These are phyloP conservation scores for Nothomitra cinnamomea DNA, from an alignment of 2,329 filamentous ascomycete genomes.

Conservation along the genomic window DNA sequence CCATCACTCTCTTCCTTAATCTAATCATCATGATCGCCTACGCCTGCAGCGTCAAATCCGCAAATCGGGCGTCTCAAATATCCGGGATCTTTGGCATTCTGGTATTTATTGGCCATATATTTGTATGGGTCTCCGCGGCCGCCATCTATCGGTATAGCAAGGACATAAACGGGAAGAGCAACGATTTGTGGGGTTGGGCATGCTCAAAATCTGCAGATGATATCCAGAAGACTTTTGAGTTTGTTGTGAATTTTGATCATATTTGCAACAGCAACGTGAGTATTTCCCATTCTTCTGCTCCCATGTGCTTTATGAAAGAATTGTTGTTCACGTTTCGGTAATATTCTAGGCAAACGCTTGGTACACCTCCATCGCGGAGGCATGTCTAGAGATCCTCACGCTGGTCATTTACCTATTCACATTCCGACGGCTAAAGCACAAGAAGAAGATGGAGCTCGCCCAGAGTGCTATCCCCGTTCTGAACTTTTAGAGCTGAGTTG, in stretches of 20 bases:
- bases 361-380: background rate
- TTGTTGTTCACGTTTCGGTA: background rate
- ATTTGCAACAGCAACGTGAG: slow-evolving; percentile 23
- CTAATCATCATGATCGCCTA: slow-evolving; percentile 20
- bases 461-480: background rate
- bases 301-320: background rate
- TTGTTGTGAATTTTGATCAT: slow-evolving; percentile 20
- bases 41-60: slow-evolving; percentile 15
- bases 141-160: slow-evolving; percentile 21
- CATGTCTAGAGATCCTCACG: background rate
- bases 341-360: background rate
- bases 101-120: slow-evolving; percentile 19
- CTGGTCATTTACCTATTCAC: background rate
- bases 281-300: background rate
- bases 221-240: slow-evolving; percentile 22
- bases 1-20: slow-evolving; percentile 19
- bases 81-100: slow-evolving; percentile 17
- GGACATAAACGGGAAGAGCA: slow-evolving; percentile 18
- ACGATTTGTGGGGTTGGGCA: slow-evolving; percentile 27
- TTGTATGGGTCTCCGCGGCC: slow-evolving; percentile 20
- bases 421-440: background rate
- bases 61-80: slow-evolving; percentile 19
- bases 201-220: slow-evolving; percentile 19
- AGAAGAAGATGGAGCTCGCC: background rate
- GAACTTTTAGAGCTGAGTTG: background rate